phyloP scores from a whole-genome alignment of 257 asterid genomes.

The Echites panduratus region DNA sequence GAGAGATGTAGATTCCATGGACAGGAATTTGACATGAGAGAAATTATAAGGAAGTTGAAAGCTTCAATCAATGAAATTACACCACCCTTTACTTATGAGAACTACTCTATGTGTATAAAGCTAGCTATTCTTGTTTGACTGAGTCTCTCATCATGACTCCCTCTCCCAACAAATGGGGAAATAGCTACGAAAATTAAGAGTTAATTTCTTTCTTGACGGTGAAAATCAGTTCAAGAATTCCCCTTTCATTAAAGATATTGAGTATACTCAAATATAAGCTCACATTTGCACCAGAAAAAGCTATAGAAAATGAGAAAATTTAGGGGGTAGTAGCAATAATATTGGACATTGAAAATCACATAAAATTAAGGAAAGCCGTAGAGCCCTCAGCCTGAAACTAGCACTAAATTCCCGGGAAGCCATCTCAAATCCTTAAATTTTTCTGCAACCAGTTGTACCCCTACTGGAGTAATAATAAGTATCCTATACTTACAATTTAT shows the following conservation, averaged over 20 bases:
- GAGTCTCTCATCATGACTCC: not conserved
- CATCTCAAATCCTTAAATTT: conserved; percentile 4
- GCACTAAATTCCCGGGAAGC: not conserved
- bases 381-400: not conserved
- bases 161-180: not conserved
- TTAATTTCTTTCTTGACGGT: not conserved
- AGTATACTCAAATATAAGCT: not conserved
- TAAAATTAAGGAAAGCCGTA: conserved; percentile 11
- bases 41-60: not conserved
- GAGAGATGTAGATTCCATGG: not conserved
- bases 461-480: not conserved
- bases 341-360: not conserved
- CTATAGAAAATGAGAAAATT: too few species aligned
- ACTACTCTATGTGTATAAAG: too few species aligned
- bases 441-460: not conserved
- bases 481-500: not conserved
- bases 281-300: not conserved
- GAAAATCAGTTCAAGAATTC: conserved; percentile 1
- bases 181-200: too few species aligned
- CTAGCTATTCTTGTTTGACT: not conserved
- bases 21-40: not conserved
- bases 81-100: too few species aligned
- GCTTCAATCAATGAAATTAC: too few species aligned
- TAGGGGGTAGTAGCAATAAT: not conserved
- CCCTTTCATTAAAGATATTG: not conserved